Conservation (phyloP, 176 grass and related monocot genomes). For the bread wheat (Triticum aestivum) region DNA sequence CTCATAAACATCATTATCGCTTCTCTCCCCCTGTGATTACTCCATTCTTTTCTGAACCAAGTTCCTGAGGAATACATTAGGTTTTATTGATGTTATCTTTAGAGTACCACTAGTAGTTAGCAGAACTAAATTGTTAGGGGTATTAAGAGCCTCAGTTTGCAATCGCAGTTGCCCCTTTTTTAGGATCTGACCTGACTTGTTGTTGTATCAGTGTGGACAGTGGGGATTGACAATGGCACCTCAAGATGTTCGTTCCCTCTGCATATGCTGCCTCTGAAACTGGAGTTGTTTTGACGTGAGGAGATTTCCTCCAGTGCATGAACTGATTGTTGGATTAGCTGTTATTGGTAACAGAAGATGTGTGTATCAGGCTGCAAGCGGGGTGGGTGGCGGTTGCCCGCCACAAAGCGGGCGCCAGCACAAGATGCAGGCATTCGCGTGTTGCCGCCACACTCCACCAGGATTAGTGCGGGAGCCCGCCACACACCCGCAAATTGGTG, state of each 20-base stretch:
- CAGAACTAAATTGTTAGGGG: not conserved
- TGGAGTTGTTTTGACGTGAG: not conserved
- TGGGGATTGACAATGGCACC: not conserved
- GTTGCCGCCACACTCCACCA: too few species aligned
- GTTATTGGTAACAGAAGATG: too few species aligned
- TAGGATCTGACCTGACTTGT: too few species aligned
- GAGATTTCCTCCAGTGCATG: not conserved
- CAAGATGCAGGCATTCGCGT: too few species aligned
- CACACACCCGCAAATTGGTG: too few species aligned
- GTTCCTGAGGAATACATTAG: not conserved
- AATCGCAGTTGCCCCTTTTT: not conserved
- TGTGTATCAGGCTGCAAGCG: too few species aligned
- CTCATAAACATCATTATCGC: not conserved
- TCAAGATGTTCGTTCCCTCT: not conserved
- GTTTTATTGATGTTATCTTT: slow-evolving; percentile 8
- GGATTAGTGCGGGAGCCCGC: too few species aligned
- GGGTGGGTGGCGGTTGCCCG: too few species aligned
- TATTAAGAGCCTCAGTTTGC: not conserved
- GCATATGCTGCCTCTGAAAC: slow-evolving; percentile 4
- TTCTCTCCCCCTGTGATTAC: not conserved
- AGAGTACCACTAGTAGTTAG: not conserved
- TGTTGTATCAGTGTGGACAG: not conserved
- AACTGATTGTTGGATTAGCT: not conserved
- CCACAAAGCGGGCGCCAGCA: too few species aligned
- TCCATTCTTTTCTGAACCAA: not conserved